Evolutionary conservation across 257 asterid genomes (phyloP), one percentile per base, ranked within the genome.

Genomic region (Przewalskia tangutica): DNA sequence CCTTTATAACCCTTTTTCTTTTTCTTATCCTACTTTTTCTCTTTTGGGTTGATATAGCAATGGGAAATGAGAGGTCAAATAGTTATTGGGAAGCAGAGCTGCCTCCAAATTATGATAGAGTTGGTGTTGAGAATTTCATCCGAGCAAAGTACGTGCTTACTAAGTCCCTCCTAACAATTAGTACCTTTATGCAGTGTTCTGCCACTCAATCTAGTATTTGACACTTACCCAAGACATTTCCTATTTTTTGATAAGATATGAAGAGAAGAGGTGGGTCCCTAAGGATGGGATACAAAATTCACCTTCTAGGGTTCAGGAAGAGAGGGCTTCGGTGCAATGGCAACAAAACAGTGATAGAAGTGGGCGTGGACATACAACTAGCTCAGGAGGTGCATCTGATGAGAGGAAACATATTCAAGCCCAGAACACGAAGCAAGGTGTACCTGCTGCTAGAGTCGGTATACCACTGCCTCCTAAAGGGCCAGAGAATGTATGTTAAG

Each of bases 11-110:
- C 75, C 60, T 53, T 6, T 27, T 27, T 27, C 32, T 27, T 27
- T 27, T 27, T 27, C 32, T 27, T 27, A 27, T 27, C 32, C 32
- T 27, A 27, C 58, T 23, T 53, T 46, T 32, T 55, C 27, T 42
- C 55, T 83, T 79, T 68, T 58, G 83, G 86, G 76, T 89, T 63
- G 78, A 65, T 85, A 66, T 68, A 96, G 99, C 98, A 81, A 91
- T 94, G 98, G 99, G 99, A 85, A 96, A 96, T 78, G 98, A 94
- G 89, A 96, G 89, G 93, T 90, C 99, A 84, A 96, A 96, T 89
- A 88, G 90, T 87, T 96, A 88, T 79, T 96, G 99, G 99, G 99
- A 96, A 91, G 98, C 98, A 66, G 98, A 93, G 84, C 94, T 96
- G 83, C 99, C 99, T 62, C 97, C 98, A 46, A 96, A 96, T 85